Conservation (phyloP, 441 rosid genomes). For the Erysimum cheiri region DNA sequence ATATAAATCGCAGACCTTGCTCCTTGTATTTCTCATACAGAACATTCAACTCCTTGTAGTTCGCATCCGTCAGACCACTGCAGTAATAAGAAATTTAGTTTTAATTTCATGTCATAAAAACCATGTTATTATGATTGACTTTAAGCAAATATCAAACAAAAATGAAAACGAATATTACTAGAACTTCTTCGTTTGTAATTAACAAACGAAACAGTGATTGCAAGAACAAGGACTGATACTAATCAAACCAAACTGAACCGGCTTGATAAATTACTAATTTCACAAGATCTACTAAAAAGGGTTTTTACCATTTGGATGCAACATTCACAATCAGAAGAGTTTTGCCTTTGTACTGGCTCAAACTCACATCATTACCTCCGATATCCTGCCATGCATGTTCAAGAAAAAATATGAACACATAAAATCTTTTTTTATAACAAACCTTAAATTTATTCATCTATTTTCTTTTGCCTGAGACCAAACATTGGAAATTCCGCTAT, state of each 20-base stretch:
- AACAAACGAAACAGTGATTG: neutral
- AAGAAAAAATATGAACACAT: neutral
- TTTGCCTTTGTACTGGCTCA: conserved; percentile 64
- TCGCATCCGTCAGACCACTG: conserved; percentile 88
- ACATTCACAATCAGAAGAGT: conserved; percentile 71
- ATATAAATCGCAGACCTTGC: conserved; percentile 55
- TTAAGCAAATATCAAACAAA: neutral
- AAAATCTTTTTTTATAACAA: neutral
- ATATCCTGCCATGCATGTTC: conserved; percentile 56
- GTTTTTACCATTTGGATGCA: conserved; percentile 71
- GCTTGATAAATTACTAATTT: neutral
- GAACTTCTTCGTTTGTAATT: neutral
- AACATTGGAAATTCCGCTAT: conserved; percentile 21
- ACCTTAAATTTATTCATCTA: neutral
- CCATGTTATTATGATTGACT: neutral
- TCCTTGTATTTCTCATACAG: conserved; percentile 77
- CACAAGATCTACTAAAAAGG: conserved; percentile 21
- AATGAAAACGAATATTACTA: neutral
- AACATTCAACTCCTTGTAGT: conserved; percentile 87
- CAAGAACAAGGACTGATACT: neutral
- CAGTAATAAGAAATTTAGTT: conserved; percentile 10
- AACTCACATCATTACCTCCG: conserved; percentile 65
- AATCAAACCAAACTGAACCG: neutral
- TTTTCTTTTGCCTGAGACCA: neutral
- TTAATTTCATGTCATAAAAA: neutral